Evolutionary conservation across 2,329 filamentous ascomycete genomes (phyloP).

Genomic region (Helicocarpus griseus): DNA sequence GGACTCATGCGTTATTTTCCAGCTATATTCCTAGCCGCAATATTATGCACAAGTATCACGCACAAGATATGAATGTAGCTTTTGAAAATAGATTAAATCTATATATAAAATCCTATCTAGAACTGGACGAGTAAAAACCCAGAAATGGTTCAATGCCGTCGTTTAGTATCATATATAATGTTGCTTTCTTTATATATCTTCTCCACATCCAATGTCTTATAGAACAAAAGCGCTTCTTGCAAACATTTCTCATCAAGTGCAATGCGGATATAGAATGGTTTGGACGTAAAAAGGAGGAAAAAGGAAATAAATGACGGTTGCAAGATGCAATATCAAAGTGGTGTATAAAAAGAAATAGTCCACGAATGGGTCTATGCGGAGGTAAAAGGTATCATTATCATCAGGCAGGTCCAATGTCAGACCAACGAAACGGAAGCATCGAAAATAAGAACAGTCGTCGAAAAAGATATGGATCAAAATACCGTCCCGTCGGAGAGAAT

Average conservation of each 20-base stretch:
- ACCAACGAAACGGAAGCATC: not conserved
- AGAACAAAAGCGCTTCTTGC: not conserved
- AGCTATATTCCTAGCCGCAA: too few relatives aligned
- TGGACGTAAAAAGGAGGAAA: slow-evolving; percentile 12
- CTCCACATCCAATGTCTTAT: not conserved
- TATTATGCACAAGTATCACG: too few relatives aligned
- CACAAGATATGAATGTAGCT: too few relatives aligned
- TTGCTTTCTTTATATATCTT: not conserved
- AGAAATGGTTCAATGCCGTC: not conserved
- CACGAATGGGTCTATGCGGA: not conserved
- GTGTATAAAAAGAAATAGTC: not conserved
- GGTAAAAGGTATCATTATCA: slow-evolving; percentile 4
- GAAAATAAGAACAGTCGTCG: not conserved
- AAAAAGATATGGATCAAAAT: slow-evolving; percentile 48
- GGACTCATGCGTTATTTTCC: too few relatives aligned
- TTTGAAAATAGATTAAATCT: not conserved
- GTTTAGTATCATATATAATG: not conserved
- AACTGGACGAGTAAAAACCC: not conserved
- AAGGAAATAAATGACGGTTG: not conserved
- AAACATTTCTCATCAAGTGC: not conserved
- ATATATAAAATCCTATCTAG: not conserved
- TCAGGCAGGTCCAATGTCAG: not conserved
- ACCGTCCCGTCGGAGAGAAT: slow-evolving; percentile 95
- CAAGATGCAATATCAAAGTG: not conserved
- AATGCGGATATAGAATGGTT: slow-evolving; percentile 10